These are phyloP conservation scores for Kappamyces sp. DNA, from an alignment of 192 early-diverging fungal species.

Conservation along the genomic window DNA sequence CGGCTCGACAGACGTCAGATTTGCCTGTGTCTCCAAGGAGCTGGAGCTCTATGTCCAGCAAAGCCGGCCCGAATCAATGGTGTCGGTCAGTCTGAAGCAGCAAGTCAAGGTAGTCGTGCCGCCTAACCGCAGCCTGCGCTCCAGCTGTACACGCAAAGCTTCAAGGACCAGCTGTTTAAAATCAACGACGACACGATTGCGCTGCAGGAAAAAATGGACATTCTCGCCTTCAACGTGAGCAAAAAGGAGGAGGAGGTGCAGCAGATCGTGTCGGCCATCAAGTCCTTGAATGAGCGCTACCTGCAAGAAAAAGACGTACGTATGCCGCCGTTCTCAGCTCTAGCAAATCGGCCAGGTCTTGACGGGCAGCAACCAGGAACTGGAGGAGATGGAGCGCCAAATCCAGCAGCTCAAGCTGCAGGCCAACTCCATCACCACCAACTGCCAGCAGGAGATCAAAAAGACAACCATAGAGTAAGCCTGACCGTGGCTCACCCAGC, in stretches of 20 bases:
- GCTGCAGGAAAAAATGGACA: slow-evolving; percentile 43
- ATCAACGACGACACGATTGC: slow-evolving; percentile 37
- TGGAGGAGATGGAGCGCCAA: slow-evolving; percentile 34
- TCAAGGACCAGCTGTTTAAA: slow-evolving; percentile 29
- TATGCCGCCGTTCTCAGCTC: background rate
- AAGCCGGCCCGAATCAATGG: slow-evolving; percentile 29
- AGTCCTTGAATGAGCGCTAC: slow-evolving; percentile 31
- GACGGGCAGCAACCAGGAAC: slow-evolving; percentile 23
- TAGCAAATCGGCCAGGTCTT: slow-evolving; percentile 22
- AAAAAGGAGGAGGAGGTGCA: slow-evolving; percentile 42
- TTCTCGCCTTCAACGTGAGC: slow-evolving; percentile 20
- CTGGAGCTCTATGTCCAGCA: slow-evolving; percentile 36
- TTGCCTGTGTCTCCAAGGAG: slow-evolving; percentile 24
- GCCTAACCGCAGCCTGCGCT: slow-evolving; percentile 30
- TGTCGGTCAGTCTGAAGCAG: slow-evolving; percentile 34
- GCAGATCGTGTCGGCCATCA: slow-evolving; percentile 26
- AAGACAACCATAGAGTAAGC: slow-evolving; percentile 28
- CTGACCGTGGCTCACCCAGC: slow-evolving; percentile 2
- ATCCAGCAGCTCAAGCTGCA: slow-evolving; percentile 35
- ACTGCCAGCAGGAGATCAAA: slow-evolving; percentile 27
- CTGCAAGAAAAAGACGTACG: slow-evolving; percentile 45
- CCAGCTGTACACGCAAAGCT: slow-evolving; percentile 20
- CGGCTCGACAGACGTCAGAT: slow-evolving; percentile 1
- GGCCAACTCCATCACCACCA: slow-evolving; percentile 13
- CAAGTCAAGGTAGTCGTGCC: slow-evolving; percentile 26